Evolutionary conservation across 2,329 filamentous ascomycete species (phyloP).

Genomic region (Fusarium veterinarium): DNA sequence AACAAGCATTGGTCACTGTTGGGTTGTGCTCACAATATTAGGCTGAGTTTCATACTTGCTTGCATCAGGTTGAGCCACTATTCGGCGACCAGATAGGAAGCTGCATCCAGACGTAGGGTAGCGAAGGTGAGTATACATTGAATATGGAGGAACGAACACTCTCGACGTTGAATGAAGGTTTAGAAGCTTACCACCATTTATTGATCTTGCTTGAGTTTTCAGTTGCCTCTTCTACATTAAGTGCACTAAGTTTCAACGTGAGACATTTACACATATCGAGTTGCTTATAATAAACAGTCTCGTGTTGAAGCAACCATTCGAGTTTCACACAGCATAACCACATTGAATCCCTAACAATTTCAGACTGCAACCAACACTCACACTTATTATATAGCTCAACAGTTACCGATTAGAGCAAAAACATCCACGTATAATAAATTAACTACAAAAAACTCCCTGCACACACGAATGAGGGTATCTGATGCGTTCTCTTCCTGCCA

Average conservation of each 20-base stretch:
- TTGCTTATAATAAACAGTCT: not conserved
- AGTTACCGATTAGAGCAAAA: not conserved
- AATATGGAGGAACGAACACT: not conserved
- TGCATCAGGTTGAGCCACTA: not conserved
- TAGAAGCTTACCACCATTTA: not conserved
- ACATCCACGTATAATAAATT: slow-evolving; percentile 21
- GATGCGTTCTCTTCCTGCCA: slow-evolving; percentile 43
- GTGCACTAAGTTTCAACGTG: not conserved
- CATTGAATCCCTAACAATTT: not conserved
- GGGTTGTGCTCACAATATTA: slow-evolving; percentile 8
- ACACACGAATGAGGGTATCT: slow-evolving; percentile 46
- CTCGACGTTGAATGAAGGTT: not conserved
- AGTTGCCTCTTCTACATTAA: not conserved
- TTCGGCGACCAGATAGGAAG: not conserved
- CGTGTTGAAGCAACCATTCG: no score
- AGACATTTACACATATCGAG: not conserved
- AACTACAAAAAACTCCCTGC: slow-evolving; percentile 34
- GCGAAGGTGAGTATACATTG: not conserved
- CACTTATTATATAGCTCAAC: slow-evolving; percentile 8
- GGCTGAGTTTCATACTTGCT: slow-evolving; percentile 4
- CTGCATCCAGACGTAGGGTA: slow-evolving; percentile 14
- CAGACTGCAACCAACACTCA: not conserved
- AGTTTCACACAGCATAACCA: not conserved
- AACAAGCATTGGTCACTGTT: slow-evolving; percentile 15
- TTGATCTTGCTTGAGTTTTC: not conserved